phyloP scores from a whole-genome alignment of 345 rosid species.

The Punica granatum region DNA sequence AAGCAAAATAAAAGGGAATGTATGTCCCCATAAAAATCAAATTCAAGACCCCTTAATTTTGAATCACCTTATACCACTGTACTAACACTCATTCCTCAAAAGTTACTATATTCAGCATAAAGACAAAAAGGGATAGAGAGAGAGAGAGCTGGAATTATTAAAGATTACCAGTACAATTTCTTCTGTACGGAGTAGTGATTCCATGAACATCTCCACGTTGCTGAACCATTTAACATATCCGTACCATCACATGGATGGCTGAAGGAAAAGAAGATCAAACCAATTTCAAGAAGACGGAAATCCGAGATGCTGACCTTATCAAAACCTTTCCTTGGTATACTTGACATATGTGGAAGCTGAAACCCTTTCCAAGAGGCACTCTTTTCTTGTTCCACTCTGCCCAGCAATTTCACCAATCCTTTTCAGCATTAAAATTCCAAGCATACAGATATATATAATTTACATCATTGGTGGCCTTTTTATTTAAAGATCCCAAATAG shows the following conservation, averaged over 20 bases:
- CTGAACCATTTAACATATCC: slow-evolving; percentile 16
- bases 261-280: background rate
- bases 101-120: background rate
- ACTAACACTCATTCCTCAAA: too few relatives aligned
- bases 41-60: too few relatives aligned
- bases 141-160: too few relatives aligned
- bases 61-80: too few relatives aligned
- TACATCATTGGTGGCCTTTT: background rate
- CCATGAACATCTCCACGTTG: slow-evolving; percentile 78
- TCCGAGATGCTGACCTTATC: slow-evolving; percentile 35
- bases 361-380: slow-evolving; percentile 65
- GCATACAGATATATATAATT: too few relatives aligned
- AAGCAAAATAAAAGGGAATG: too few relatives aligned
- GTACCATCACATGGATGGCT: background rate
- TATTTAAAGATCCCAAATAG: background rate
- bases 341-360: slow-evolving; percentile 64
- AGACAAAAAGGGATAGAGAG: background rate
- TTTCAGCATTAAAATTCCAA: background rate
- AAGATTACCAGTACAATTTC: slow-evolving; percentile 50
- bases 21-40: too few relatives aligned
- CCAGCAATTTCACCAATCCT: background rate
- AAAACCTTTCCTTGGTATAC: slow-evolving; percentile 53
- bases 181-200: slow-evolving; percentile 56
- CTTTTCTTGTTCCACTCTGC: slow-evolving; percentile 58
- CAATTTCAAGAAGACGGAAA: too few relatives aligned